These are phyloP conservation scores for Tuctoria greenei DNA, from an alignment of 176 grass and related monocot genomes.

Conservation along the genomic window DNA sequence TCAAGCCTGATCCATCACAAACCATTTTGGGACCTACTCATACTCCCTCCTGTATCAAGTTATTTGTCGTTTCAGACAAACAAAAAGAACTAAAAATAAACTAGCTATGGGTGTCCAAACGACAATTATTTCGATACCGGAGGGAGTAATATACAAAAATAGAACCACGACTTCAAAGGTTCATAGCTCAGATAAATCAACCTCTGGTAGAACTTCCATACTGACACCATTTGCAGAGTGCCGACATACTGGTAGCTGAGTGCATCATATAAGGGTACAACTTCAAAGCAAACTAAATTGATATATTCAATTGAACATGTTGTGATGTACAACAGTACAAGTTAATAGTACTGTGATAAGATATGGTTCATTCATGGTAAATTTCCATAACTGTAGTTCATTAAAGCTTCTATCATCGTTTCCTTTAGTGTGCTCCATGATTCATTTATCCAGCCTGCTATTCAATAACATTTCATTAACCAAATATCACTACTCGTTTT, in stretches of 20 bases:
- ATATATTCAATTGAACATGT: no score
- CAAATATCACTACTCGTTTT: conserved; percentile 4
- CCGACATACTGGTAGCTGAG: no score
- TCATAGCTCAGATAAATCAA: conserved; percentile 8
- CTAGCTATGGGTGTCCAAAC: no score
- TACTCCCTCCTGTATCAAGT: no score
- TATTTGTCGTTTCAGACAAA: no score
- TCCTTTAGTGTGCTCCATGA: conserved; percentile 7
- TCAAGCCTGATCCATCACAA: not conserved
- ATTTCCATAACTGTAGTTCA: not conserved
- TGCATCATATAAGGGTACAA: not conserved
- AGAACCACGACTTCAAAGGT: conserved; percentile 6
- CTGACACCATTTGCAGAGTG: not conserved
- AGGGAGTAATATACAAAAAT: no score
- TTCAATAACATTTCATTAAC: conserved; percentile 23
- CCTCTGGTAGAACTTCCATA: not conserved
- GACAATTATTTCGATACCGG: no score
- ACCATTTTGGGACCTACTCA: no score
- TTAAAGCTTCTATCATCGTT: not conserved
- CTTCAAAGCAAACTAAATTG: conserved; percentile 30
- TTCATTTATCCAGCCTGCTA: not conserved
- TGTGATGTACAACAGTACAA: not conserved
- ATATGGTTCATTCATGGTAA: not conserved
- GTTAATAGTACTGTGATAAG: not conserved
- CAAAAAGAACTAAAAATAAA: no score